phyloP scores from a whole-genome alignment of 768 basidiomycete genomes.

The Candolleomyces efflorescens region DNA sequence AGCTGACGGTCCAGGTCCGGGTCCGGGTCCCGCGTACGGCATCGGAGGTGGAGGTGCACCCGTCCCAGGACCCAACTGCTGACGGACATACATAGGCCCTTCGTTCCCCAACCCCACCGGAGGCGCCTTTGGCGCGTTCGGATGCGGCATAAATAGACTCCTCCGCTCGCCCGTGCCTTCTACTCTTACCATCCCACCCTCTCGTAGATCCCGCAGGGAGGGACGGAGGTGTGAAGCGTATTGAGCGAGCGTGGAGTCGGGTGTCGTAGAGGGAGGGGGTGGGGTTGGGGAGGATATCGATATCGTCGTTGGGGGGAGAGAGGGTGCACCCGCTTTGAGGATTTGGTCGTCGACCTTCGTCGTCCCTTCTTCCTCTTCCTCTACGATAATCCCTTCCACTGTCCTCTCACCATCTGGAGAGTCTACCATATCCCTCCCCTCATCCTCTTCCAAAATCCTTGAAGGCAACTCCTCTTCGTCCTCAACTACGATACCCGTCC shows the following conservation, averaged over 20 bases:
- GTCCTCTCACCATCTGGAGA: no score
- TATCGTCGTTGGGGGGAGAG: conserved; percentile 1
- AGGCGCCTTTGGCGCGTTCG: conserved; percentile 41
- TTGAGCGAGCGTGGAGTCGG: conserved; percentile 9
- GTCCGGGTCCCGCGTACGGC: no score
- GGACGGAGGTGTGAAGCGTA: conserved; percentile 17
- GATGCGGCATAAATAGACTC: conserved; percentile 42
- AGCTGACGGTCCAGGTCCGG: no score
- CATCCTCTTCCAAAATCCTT: no score
- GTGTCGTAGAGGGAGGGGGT: not conserved
- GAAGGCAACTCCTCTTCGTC: conserved; percentile 39
- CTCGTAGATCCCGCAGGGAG: conserved; percentile 27
- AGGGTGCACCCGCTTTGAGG: no score
- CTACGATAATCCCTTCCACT: conserved; percentile 7
- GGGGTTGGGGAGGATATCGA: conserved; percentile 2
- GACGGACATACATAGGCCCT: conserved; percentile 56
- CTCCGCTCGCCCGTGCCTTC: conserved; percentile 30
- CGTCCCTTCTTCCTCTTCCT: not conserved
- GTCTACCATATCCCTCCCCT: no score
- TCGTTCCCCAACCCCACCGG: not conserved
- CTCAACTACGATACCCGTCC: conserved; percentile 38
- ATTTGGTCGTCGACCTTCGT: conserved; percentile 3
- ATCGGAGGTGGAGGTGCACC: not conserved
- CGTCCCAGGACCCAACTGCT: no score
- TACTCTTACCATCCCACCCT: conserved; percentile 19